These are phyloP conservation scores for Triangularia verruculosa DNA, from an alignment of 2,329 filamentous ascomycete species.

Conservation along the genomic window DNA sequence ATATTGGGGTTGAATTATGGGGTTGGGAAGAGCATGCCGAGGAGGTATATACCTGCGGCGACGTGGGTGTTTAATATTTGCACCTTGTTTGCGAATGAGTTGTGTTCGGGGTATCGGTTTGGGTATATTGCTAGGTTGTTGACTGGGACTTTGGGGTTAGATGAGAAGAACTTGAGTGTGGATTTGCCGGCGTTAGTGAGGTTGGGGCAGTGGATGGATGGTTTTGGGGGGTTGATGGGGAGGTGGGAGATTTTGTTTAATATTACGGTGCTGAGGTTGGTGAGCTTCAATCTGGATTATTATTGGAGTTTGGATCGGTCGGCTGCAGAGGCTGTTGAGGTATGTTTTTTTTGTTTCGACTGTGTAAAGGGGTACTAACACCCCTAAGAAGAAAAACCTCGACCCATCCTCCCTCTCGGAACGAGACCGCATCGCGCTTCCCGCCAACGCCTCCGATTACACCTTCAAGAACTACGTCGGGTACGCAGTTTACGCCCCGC, in stretches of 20 bases:
- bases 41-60: conserved; percentile 64
- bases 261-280: conserved; percentile 83
- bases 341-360: conserved; percentile 46
- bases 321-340: conserved; percentile 71
- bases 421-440: conserved; percentile 75
- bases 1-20: conserved; percentile 83
- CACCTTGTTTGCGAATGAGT: conserved; percentile 85
- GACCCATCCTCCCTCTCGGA: conserved; percentile 86
- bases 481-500: conserved; percentile 85
- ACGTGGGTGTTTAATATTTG: conserved; percentile 91
- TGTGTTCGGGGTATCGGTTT: conserved; percentile 74
- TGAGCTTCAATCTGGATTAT: conserved; percentile 96
- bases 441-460: conserved; percentile 69
- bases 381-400: conserved; percentile 92
- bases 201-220: conserved; percentile 73
- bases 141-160: conserved; percentile 35
- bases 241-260: conserved; percentile 99
- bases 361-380: conserved; percentile 50
- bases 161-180: conserved; percentile 26
- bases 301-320: conserved; percentile 79
- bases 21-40: conserved; percentile 69
- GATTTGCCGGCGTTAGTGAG: conserved; percentile 45
- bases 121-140: conserved; percentile 57
- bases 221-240: conserved; percentile 75
- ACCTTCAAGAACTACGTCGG: conserved; percentile 83